Evolutionary conservation across 2,329 filamentous ascomycete species (phyloP).

Genomic region (Raffaelea deltoideospora): DNA sequence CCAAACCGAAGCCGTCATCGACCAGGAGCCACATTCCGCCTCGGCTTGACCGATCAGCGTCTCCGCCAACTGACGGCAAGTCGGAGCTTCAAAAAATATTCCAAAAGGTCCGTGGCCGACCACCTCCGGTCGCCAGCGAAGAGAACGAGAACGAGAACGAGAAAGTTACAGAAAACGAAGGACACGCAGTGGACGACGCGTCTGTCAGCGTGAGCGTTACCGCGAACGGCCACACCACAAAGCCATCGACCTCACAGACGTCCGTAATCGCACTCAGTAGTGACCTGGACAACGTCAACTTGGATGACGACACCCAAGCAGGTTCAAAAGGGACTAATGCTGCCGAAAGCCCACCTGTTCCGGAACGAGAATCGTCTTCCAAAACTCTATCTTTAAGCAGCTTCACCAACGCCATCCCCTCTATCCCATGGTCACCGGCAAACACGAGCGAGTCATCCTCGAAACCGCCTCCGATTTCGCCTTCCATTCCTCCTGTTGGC

Average conservation of each 20-base stretch:
- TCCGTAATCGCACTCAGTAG: no score
- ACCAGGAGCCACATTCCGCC: conserved; percentile 4
- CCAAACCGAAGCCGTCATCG: conserved; percentile 27
- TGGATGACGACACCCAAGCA: conserved; percentile 39
- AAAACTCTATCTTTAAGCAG: conserved; percentile 52
- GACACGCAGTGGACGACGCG: background rate
- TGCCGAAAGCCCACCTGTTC: background rate
- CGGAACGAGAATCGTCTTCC: conserved; percentile 14
- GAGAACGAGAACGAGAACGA: conserved; percentile 11
- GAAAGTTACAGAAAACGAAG: conserved; percentile 7
- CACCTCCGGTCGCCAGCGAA: conserved; percentile 1
- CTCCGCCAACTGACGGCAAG: conserved; percentile 10
- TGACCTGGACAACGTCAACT: conserved; percentile 44
- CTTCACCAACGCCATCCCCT: conserved; percentile 55
- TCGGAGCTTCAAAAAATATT: conserved; percentile 15
- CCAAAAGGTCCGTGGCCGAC: conserved; percentile 6
- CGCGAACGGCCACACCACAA: no score
- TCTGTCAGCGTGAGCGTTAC: background rate
- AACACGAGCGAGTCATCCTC: conserved; percentile 25
- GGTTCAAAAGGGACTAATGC: conserved; percentile 9
- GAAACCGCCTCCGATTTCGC: conserved; percentile 21
- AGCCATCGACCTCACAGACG: no score
- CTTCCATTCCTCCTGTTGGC: conserved; percentile 12
- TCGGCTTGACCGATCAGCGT: conserved; percentile 6
- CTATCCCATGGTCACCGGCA: conserved; percentile 53